Percentiles rank a stretch among this genome's conserved stretches.
Evolutionary conservation across 2,329 filamentous ascomycete species (phyloP).

Genomic region (Colletotrichum incanum): DNA sequence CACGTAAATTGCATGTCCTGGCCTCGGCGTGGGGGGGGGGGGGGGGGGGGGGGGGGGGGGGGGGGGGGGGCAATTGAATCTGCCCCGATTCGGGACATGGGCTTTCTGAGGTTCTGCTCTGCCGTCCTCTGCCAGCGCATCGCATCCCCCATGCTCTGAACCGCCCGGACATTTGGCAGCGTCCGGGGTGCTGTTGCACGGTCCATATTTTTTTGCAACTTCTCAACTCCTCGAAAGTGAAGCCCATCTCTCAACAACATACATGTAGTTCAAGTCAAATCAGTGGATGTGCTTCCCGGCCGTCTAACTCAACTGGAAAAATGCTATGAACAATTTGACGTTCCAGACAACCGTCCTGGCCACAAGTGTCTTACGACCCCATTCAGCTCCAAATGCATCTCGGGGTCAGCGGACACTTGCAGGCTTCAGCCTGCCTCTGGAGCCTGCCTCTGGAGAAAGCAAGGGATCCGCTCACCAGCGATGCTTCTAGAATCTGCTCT

Average conservation of each 20-base stretch:
- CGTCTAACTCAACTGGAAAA: not conserved
- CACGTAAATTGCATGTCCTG: constrained; percentile 4
- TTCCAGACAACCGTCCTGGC: not conserved
- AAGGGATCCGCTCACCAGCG: not conserved
- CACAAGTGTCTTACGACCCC: not conserved
- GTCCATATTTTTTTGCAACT: constrained; percentile 27
- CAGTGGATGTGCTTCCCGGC: not conserved
- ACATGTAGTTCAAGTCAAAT: not conserved
- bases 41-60: constrained; percentile 11
- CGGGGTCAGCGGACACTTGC: not conserved
- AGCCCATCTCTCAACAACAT: not conserved
- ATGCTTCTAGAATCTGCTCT: constrained; percentile 2
- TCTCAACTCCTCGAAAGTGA: not conserved
- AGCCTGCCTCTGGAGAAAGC: not conserved
- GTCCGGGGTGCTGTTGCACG: constrained; percentile 25
- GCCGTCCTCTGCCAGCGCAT: constrained; percentile 13
- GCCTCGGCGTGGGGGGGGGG: constrained; percentile 1
- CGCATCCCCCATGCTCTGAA: constrained; percentile 14
- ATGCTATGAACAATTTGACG: not conserved
- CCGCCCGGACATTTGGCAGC: not conserved
- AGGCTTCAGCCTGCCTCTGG: not conserved
- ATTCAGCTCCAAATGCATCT: not conserved
- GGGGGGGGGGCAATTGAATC: not conserved
- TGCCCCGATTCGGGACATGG: constrained; percentile 4
- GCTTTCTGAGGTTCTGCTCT: not conserved